These are phyloP conservation scores for Globisporangium spinosum DNA, from an alignment of 352 stramenopile species.

Conservation along the genomic window DNA sequence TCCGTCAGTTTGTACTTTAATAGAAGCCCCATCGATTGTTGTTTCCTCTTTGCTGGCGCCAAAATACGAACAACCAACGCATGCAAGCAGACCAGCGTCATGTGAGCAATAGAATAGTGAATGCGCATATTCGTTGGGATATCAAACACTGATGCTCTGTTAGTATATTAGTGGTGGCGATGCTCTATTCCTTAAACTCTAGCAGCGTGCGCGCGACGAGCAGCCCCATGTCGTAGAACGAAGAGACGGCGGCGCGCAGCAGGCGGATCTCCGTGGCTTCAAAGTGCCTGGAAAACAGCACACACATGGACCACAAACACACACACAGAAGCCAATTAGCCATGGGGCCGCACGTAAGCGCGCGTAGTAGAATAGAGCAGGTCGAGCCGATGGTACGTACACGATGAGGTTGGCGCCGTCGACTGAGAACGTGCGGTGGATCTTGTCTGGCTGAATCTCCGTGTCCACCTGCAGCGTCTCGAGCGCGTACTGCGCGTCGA, in stretches of 20 bases:
- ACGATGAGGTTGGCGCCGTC: constrained; percentile 59
- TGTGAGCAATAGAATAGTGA: not conserved
- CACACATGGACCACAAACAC: not conserved
- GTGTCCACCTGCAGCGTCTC: constrained; percentile 85
- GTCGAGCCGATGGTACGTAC: constrained; percentile 36
- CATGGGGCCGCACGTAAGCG: constrained; percentile 4
- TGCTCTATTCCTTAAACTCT: constrained; percentile 78
- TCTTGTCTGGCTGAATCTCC: constrained; percentile 86
- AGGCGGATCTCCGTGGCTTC: constrained; percentile 80
- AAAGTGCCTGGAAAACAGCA: constrained; percentile 53
- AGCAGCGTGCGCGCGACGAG: constrained; percentile 71
- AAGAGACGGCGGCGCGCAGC: constrained; percentile 78
- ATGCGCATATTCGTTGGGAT: not conserved
- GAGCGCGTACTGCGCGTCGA: constrained; percentile 66
- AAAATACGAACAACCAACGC: not conserved
- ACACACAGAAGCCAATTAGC: not conserved
- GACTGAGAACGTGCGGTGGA: constrained; percentile 64
- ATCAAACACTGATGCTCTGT: not conserved
- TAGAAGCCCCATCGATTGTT: constrained; percentile 6
- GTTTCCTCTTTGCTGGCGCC: not conserved
- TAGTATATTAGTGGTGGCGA: not conserved
- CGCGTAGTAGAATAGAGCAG: constrained; percentile 1
- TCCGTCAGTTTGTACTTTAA: not conserved
- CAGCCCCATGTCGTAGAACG: constrained; percentile 86
- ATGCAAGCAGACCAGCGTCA: not conserved